Percentiles rank a stretch among this genome's conserved stretches.
phyloP scores from a whole-genome alignment of 768 basidiomycete species.

The Lactifluus subvellereus region DNA sequence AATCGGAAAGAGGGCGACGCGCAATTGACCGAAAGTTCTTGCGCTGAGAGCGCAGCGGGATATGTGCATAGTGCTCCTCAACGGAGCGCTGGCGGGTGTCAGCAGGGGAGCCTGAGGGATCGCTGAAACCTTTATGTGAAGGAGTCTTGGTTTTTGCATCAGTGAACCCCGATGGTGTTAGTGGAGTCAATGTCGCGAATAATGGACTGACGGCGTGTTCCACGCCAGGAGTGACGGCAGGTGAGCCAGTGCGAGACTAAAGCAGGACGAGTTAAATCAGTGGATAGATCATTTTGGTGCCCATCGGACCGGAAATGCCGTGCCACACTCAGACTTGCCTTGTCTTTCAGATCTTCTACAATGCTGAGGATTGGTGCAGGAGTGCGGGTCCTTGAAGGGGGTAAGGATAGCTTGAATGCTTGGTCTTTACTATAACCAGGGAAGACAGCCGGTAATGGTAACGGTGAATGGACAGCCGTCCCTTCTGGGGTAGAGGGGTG shows the following conservation, averaged over 20 bases:
- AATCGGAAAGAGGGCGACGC: constrained; percentile 38
- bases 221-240: constrained; percentile 34
- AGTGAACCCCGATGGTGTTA: constrained; percentile 20
- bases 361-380: constrained; percentile 56
- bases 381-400: constrained; percentile 25
- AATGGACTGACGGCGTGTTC: constrained; percentile 55
- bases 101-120: constrained; percentile 16
- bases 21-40: constrained; percentile 50
- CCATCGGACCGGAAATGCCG: constrained; percentile 5
- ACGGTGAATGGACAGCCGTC: constrained; percentile 20
- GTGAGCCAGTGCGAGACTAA: constrained; percentile 39
- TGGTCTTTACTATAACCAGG: constrained; percentile 11
- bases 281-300: neutral
- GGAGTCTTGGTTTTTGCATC: constrained; percentile 18
- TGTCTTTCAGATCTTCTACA: constrained; percentile 71
- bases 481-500: constrained; percentile 46
- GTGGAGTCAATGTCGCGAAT: constrained; percentile 33
- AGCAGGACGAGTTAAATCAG: neutral
- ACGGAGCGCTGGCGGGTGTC: constrained; percentile 25
- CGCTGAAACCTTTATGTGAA: constrained; percentile 24
- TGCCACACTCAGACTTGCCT: constrained; percentile 37
- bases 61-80: constrained; percentile 30
- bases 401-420: constrained; percentile 21
- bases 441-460: constrained; percentile 22
- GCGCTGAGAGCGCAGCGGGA: constrained; percentile 40